These are phyloP conservation scores for Aspergillus kassunensis DNA, from an alignment of 495 filamentous ascomycete genomes.

Conservation along the genomic window DNA sequence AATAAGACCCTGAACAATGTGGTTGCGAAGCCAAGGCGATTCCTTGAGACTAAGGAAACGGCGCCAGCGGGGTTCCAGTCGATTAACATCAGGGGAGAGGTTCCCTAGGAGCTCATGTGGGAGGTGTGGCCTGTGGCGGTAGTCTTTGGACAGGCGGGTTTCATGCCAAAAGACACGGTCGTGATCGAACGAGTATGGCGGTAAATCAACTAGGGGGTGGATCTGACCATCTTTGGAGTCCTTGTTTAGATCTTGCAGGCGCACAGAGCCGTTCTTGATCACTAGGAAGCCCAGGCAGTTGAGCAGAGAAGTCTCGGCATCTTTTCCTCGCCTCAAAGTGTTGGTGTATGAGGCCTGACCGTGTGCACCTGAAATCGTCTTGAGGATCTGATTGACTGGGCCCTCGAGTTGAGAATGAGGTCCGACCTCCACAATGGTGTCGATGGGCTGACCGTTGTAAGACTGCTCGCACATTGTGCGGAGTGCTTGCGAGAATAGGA, in stretches of 20 bases:
- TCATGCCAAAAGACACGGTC: constrained; percentile 38
- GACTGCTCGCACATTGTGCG: neutral
- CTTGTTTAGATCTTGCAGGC: constrained; percentile 7
- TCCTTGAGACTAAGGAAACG: constrained; percentile 27
- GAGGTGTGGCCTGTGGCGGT: constrained; percentile 11
- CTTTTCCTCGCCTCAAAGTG: constrained; percentile 7
- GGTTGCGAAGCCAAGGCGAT: constrained; percentile 33
- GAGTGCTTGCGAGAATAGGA: constrained; percentile 12
- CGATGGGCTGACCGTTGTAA: constrained; percentile 2
- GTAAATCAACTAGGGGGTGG: constrained; percentile 27
- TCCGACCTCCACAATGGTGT: constrained; percentile 7
- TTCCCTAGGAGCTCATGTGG: constrained; percentile 28
- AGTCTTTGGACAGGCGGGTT: constrained; percentile 30
- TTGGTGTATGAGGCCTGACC: constrained; percentile 9
- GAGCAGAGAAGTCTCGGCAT: constrained; percentile 1
- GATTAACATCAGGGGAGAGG: constrained; percentile 3
- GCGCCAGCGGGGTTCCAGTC: constrained; percentile 21
- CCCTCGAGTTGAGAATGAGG: constrained; percentile 11
- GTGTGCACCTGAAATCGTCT: neutral
- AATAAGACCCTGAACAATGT: constrained; percentile 30
- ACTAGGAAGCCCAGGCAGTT: constrained; percentile 5
- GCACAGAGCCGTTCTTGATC: constrained; percentile 6
- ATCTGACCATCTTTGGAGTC: constrained; percentile 4
- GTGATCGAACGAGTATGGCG: constrained; percentile 49
- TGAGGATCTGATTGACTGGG: constrained; percentile 9